Conservation (phyloP, 1,284 basidiomycete species). For the Cryptococcus amylolentus region DNA sequence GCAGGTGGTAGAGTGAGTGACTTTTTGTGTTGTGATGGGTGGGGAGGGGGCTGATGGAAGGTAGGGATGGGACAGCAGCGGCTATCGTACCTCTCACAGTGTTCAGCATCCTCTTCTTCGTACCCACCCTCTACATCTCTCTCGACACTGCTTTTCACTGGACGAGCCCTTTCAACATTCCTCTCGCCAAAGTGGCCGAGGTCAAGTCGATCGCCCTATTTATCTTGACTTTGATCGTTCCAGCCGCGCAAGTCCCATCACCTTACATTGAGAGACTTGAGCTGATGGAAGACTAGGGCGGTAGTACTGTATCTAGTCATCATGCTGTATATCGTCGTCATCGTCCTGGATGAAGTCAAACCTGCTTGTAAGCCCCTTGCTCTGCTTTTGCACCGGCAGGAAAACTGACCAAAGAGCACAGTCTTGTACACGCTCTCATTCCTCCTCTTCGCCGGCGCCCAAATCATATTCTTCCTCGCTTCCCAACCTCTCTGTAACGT, state of each 20-base stretch:
- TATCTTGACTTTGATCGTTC: slow-evolving; percentile 77
- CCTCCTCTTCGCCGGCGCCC: slow-evolving; percentile 66
- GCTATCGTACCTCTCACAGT: slow-evolving; percentile 54
- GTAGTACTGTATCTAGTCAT: slow-evolving; percentile 62
- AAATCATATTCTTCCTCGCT: slow-evolving; percentile 73
- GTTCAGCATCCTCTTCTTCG: slow-evolving; percentile 62
- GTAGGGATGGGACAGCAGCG: slow-evolving; percentile 63
- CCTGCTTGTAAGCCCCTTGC: slow-evolving; percentile 56
- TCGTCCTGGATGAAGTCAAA: slow-evolving; percentile 64
- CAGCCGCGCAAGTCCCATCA: slow-evolving; percentile 58
- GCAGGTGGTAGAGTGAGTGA: slow-evolving; percentile 57
- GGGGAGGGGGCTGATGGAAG: not conserved
- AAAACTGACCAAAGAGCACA: not conserved
- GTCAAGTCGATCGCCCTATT: slow-evolving; percentile 66
- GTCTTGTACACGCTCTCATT: slow-evolving; percentile 56
- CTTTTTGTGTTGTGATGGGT: not conserved
- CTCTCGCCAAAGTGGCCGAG: slow-evolving; percentile 20
- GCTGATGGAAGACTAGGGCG: slow-evolving; percentile 52
- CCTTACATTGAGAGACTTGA: not conserved
- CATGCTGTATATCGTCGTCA: slow-evolving; percentile 72
- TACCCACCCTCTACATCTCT: slow-evolving; percentile 68
- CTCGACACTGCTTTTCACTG: slow-evolving; percentile 69
- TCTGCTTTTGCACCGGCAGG: not conserved
- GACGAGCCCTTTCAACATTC: slow-evolving; percentile 59
- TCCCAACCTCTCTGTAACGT: slow-evolving; percentile 72